These are phyloP conservation scores for Phytopythium montanum DNA, from an alignment of 352 stramenopile genomes.

Conservation along the genomic window DNA sequence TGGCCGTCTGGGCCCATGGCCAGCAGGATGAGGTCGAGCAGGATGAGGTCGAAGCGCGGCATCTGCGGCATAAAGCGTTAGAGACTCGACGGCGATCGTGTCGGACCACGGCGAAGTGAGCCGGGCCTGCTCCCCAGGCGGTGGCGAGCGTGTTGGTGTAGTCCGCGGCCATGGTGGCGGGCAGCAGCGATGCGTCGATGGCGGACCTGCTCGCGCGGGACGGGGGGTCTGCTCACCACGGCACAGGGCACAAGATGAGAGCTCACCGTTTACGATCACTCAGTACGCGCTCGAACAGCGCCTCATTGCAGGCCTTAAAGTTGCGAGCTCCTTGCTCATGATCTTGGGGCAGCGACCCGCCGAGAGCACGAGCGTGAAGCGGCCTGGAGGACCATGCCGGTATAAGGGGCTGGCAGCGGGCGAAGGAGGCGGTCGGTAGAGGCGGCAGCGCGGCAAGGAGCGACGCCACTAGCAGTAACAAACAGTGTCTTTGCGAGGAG, in stretches of 20 bases:
- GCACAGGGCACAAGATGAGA: background rate
- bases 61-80: slow-evolving; percentile 26
- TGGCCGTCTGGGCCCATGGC: slow-evolving; percentile 98
- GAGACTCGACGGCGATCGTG: background rate
- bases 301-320: slow-evolving; percentile 89
- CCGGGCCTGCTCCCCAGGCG: slow-evolving; percentile 60
- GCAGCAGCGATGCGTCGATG: slow-evolving; percentile 82
- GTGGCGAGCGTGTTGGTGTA: slow-evolving; percentile 69
- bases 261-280: background rate
- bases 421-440: background rate
- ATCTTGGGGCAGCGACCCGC: slow-evolving; percentile 87
- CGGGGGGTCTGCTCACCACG: slow-evolving; percentile 51
- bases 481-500: background rate
- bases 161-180: slow-evolving; percentile 54
- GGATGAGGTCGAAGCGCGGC: slow-evolving; percentile 93
- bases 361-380: slow-evolving; percentile 86
- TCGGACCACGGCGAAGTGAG: slow-evolving; percentile 4
- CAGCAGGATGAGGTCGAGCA: slow-evolving; percentile 93
- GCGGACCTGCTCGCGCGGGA: slow-evolving; percentile 87
- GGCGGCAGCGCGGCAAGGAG: background rate
- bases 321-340: slow-evolving; percentile 89
- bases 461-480: background rate
- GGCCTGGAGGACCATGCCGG: slow-evolving; percentile 51
- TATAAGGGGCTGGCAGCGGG: background rate
- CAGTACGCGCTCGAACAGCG: slow-evolving; percentile 83